A percentile compares a stretch with the other conserved stretches of the same genome.
phyloP scores from a whole-genome alignment of 805 yeast species.

The Metschnikowia drakensbergensis region DNA sequence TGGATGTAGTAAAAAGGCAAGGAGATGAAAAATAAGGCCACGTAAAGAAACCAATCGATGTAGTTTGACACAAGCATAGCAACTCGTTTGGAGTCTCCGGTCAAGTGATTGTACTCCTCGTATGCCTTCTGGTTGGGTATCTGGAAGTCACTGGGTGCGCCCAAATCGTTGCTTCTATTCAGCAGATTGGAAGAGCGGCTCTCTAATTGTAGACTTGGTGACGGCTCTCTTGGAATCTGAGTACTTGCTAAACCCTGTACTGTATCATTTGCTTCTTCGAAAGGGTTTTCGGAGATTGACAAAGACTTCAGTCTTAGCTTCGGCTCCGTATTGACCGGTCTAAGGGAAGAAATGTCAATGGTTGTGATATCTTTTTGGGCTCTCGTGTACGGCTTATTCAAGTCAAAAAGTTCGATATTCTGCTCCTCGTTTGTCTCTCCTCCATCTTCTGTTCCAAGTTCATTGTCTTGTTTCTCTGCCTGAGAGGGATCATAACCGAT shows the following conservation, averaged over 20 bases:
- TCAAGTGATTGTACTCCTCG: constrained; percentile 5
- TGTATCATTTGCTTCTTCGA: not conserved
- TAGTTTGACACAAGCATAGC: constrained; percentile 39
- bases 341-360: constrained; percentile 24
- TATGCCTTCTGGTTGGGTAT: constrained; percentile 2
- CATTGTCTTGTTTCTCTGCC: constrained; percentile 8
- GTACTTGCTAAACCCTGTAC: not conserved
- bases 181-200: not conserved
- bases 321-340: constrained; percentile 6
- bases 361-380: constrained; percentile 38
- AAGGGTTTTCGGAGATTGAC: constrained; percentile 10
- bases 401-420: constrained; percentile 13
- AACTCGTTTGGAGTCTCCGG: constrained; percentile 20
- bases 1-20: constrained; percentile 55
- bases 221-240: not conserved
- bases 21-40: constrained; percentile 48
- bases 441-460: constrained; percentile 10
- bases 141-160: not conserved
- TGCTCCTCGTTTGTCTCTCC: constrained; percentile 10
- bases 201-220: constrained; percentile 1
- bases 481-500: constrained; percentile 10
- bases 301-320: not conserved
- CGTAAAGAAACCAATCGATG: constrained; percentile 55
- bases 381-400: constrained; percentile 9
- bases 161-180: not conserved